Conservation (phyloP, 306 rosid species). For the Vicia villosa region DNA sequence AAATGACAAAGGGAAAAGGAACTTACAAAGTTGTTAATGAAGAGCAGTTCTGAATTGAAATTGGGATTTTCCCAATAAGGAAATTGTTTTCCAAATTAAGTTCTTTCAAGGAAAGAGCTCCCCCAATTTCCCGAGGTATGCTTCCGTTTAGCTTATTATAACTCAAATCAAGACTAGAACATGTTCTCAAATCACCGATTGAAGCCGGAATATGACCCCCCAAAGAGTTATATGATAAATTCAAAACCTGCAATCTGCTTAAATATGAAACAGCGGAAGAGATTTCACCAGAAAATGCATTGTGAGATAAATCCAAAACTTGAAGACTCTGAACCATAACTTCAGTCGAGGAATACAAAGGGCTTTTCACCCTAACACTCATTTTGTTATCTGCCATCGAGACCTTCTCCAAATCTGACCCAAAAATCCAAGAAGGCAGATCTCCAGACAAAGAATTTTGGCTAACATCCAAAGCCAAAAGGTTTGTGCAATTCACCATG, state of each 20-base stretch:
- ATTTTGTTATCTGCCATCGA: constrained; percentile 47
- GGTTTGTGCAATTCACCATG: constrained; percentile 58
- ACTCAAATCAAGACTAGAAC: constrained; percentile 74
- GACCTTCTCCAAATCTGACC: constrained; percentile 56
- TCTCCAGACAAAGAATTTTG: constrained; percentile 70
- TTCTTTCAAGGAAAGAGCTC: constrained; percentile 63
- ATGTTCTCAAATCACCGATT: constrained; percentile 63
- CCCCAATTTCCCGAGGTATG: constrained; percentile 74
- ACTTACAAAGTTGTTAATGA: constrained; percentile 82
- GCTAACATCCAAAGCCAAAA: constrained; percentile 68
- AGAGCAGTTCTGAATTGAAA: constrained; percentile 72
- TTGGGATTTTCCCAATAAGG: constrained; percentile 67
- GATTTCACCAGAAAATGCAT: constrained; percentile 75
- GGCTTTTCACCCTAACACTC: constrained; percentile 33
- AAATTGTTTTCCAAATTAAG: constrained; percentile 69
- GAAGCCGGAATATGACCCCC: constrained; percentile 67
- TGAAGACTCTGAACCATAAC: constrained; percentile 62
- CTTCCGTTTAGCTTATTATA: constrained; percentile 71
- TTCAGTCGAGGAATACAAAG: constrained; percentile 41
- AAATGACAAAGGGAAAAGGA: constrained; percentile 28
- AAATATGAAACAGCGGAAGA: constrained; percentile 56
- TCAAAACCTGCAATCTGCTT: constrained; percentile 66
- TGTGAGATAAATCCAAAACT: constrained; percentile 77
- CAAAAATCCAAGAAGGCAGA: constrained; percentile 79
- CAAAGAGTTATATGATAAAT: constrained; percentile 72